Evolutionary conservation across 192 early-diverging fungal species (phyloP).

Genomic region (Physocladia obscura): DNA sequence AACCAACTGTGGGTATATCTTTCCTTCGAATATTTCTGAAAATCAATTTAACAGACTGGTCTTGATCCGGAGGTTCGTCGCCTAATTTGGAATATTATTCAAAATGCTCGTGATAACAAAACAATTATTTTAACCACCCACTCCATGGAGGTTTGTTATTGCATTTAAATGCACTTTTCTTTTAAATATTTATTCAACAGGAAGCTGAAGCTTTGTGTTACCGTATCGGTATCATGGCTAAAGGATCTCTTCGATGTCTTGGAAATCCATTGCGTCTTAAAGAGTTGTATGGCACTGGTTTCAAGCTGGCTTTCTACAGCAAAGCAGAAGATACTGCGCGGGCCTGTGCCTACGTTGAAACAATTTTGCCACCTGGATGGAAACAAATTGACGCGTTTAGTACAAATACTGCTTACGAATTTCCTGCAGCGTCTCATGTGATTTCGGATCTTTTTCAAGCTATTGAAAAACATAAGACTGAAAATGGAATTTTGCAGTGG

Average conservation of each 20-base stretch:
- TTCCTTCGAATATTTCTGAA: neutral
- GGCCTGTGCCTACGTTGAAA: constrained; percentile 37
- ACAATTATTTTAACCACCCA: constrained; percentile 69
- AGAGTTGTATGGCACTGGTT: constrained; percentile 69
- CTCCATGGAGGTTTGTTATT: constrained; percentile 24
- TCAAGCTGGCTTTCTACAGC: constrained; percentile 62
- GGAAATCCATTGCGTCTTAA: constrained; percentile 66
- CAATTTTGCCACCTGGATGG: constrained; percentile 52
- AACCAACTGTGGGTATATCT: constrained; percentile 53
- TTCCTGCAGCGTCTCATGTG: constrained; percentile 44
- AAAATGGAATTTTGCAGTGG: constrained; percentile 69
- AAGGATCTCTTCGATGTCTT: constrained; percentile 69
- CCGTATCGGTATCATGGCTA: constrained; percentile 76
- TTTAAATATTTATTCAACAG: constrained; percentile 52
- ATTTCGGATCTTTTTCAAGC: constrained; percentile 55
- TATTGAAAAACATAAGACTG: constrained; percentile 52
- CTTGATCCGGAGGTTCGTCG: constrained; percentile 72
- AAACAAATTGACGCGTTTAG: constrained; percentile 60
- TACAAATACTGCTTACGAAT: constrained; percentile 59
- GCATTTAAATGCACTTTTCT: neutral
- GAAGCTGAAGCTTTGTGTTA: constrained; percentile 79
- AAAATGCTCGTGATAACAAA: constrained; percentile 53
- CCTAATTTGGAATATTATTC: constrained; percentile 74
- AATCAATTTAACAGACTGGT: constrained; percentile 47
- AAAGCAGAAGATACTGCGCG: constrained; percentile 43